These are phyloP conservation scores for Jackrogersella minutella DNA, from an alignment of 495 filamentous ascomycete species.

Conservation along the genomic window DNA sequence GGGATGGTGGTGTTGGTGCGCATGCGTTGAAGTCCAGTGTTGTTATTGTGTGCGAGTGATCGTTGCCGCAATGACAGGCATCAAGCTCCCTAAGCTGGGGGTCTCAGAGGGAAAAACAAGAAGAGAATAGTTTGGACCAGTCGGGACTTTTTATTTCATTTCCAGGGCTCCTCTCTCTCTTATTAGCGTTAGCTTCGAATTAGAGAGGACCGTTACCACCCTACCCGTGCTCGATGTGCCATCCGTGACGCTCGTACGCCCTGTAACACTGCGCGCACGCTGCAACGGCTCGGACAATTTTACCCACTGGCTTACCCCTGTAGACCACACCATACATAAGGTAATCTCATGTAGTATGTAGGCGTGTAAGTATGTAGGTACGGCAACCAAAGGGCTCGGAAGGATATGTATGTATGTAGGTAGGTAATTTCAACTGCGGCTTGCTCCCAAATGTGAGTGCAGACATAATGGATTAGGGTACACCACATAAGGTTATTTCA, in stretches of 20 bases:
- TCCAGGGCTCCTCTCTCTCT: conserved; percentile 17
- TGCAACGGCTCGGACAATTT: conserved; percentile 46
- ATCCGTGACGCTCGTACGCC: conserved; percentile 34
- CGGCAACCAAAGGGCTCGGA: background rate
- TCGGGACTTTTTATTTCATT: conserved; percentile 37
- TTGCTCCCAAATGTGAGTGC: conserved; percentile 15
- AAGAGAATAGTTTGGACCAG: conserved; percentile 18
- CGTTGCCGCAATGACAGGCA: conserved; percentile 37
- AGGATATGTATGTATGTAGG: background rate
- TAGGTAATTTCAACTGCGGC: conserved; percentile 37
- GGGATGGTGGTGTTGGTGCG: background rate
- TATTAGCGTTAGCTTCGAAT: conserved; percentile 29
- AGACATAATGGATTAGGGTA: too few relatives aligned
- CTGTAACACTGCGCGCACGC: conserved; percentile 34
- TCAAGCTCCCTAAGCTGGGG: conserved; percentile 17
- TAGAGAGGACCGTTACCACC: conserved; percentile 33
- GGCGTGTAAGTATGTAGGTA: background rate
- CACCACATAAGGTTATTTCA: background rate
- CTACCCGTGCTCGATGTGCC: conserved; percentile 25
- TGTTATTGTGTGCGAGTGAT: conserved; percentile 23
- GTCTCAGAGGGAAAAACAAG: conserved; percentile 1
- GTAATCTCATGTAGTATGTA: conserved; percentile 35
- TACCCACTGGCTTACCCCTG: conserved; percentile 38
- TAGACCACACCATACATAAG: conserved; percentile 30
- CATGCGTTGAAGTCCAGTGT: too few relatives aligned